These are phyloP conservation scores for Fonsecaea erecta DNA, from an alignment of 2,329 filamentous ascomycete genomes.

Conservation along the genomic window DNA sequence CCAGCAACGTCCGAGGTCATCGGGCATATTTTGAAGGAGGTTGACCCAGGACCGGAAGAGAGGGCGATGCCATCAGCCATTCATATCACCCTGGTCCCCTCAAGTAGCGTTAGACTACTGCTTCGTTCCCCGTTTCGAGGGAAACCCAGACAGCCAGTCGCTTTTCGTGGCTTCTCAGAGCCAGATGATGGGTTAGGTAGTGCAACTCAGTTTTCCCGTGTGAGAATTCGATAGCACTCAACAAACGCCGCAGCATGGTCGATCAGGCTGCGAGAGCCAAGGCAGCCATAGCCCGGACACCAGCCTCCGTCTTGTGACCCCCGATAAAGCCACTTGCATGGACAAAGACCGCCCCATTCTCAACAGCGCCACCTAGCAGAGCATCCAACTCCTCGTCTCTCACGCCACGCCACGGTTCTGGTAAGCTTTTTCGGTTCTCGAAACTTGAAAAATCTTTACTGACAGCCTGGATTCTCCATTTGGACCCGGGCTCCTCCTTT, in stretches of 20 bases:
- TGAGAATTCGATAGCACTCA: not conserved
- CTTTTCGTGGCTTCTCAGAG: not conserved
- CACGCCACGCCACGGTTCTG: conserved; percentile 88
- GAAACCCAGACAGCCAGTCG: not conserved
- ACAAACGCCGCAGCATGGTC: not conserved
- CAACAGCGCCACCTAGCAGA: conserved; percentile 48
- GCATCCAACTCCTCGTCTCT: conserved; percentile 82
- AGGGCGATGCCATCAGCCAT: not conserved
- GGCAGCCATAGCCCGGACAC: conserved; percentile 79
- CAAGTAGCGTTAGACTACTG: not conserved
- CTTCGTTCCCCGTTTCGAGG: not conserved
- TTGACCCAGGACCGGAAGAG: not conserved
- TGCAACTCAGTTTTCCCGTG: not conserved
- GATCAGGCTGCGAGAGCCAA: conserved; percentile 42
- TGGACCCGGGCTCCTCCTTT: conserved; percentile 71
- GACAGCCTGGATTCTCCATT: conserved; percentile 96
- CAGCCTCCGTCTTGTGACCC: conserved; percentile 89
- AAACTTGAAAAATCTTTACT: conserved; percentile 84
- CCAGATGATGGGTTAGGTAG: not conserved
- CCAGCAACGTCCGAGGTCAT: not conserved
- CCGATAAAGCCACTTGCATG: conserved; percentile 96
- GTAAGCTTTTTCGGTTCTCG: conserved; percentile 86
- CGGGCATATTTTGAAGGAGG: not conserved
- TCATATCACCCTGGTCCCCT: not conserved
- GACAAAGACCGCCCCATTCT: conserved; percentile 77